These are phyloP conservation scores for Cadophora sp. DNA, from an alignment of 2,329 filamentous ascomycete species.

Conservation along the genomic window DNA sequence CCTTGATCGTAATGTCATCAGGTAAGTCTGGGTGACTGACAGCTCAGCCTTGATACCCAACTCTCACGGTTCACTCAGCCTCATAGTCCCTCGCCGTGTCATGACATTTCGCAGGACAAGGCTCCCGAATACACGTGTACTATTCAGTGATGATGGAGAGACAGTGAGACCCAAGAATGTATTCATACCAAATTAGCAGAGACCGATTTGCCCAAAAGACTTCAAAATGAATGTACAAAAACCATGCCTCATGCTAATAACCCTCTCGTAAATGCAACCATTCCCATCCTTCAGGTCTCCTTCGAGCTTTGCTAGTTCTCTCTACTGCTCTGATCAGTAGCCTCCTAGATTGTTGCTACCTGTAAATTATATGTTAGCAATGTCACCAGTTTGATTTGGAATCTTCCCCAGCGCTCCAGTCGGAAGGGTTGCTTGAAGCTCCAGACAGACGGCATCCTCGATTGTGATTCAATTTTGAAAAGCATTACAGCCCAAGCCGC, in stretches of 20 bases:
- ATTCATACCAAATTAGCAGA: neutral
- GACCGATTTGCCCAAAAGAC: neutral
- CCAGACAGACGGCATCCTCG: too few species aligned
- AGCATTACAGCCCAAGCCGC: too few species aligned
- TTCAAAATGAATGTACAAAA: slow-evolving; percentile 11
- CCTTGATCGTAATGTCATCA: slow-evolving; percentile 9
- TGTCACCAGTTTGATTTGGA: neutral
- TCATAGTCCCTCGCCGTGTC: neutral
- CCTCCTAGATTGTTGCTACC: neutral
- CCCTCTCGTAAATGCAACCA: neutral
- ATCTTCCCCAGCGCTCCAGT: too few species aligned
- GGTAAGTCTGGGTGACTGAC: neutral
- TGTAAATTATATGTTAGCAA: neutral
- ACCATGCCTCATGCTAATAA: slow-evolving; percentile 1
- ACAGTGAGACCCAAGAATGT: neutral
- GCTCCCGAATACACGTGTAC: slow-evolving; percentile 1
- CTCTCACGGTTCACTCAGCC: slow-evolving; percentile 3
- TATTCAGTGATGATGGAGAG: neutral
- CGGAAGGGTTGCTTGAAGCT: too few species aligned
- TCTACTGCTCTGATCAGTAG: neutral
- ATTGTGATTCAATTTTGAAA: too few species aligned
- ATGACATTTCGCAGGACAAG: neutral
- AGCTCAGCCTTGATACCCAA: slow-evolving; percentile 5
- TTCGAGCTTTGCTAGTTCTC: neutral
- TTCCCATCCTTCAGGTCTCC: neutral